These are phyloP conservation scores for Sugiyamaella marilandica DNA, from an alignment of 805 yeast species.

Conservation along the genomic window DNA sequence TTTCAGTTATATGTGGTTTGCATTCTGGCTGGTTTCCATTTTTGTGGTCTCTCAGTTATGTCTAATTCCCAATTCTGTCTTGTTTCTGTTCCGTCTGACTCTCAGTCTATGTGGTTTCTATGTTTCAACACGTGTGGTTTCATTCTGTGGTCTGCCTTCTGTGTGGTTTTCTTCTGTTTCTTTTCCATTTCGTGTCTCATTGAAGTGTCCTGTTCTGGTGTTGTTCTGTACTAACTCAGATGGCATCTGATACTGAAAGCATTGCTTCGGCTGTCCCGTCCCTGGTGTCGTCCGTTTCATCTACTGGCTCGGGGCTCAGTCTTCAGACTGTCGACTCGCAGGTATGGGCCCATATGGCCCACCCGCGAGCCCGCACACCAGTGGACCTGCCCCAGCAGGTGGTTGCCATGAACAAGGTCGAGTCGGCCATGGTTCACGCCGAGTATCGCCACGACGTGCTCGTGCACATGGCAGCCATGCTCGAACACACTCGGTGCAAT, in stretches of 20 bases:
- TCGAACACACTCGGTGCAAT: slow-evolving; percentile 42
- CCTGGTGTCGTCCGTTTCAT: neutral
- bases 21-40: too few relatives aligned
- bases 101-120: too few relatives aligned
- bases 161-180: too few relatives aligned
- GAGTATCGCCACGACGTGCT: slow-evolving; percentile 37
- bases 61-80: too few relatives aligned
- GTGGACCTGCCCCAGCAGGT: neutral
- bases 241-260: slow-evolving; percentile 2
- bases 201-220: too few relatives aligned
- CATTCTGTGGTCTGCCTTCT: too few relatives aligned
- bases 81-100: too few relatives aligned
- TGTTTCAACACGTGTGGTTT: too few relatives aligned
- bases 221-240: neutral
- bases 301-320: neutral
- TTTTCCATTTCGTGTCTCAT: too few relatives aligned
- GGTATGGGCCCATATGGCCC: slow-evolving; percentile 1
- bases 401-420: slow-evolving; percentile 1
- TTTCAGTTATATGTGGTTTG: too few relatives aligned
- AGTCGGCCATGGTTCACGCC: slow-evolving; percentile 10
- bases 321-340: neutral
- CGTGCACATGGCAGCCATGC: slow-evolving; percentile 33
- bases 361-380: neutral
- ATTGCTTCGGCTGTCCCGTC: neutral
- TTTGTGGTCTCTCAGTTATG: too few relatives aligned